These are phyloP conservation scores for Aspergillus sparsus DNA, from an alignment of 495 filamentous ascomycete species.

Conservation along the genomic window DNA sequence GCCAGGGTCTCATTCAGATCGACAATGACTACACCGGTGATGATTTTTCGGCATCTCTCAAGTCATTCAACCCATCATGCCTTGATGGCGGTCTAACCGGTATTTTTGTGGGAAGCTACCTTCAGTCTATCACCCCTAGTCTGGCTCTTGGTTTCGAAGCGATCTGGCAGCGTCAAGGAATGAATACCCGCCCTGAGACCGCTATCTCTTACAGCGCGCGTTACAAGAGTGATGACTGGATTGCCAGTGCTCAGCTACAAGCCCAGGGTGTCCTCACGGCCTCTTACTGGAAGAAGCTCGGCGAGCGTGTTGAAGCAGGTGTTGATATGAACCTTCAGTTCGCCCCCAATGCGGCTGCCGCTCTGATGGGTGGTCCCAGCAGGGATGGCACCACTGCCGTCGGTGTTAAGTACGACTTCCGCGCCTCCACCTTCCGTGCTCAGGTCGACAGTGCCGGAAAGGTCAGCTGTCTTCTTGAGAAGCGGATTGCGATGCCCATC, in stretches of 20 bases:
- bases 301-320: conserved; percentile 95
- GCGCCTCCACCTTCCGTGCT: conserved; percentile 87
- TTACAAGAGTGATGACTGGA: conserved; percentile 89
- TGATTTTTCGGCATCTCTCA: conserved; percentile 89
- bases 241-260: conserved; percentile 82
- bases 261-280: conserved; percentile 80
- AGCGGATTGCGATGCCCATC: conserved; percentile 87
- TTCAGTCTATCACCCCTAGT: conserved; percentile 87
- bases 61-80: conserved; percentile 88
- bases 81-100: conserved; percentile 91
- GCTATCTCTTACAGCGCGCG: conserved; percentile 82
- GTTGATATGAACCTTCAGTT: conserved; percentile 91
- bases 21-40: conserved; percentile 92
- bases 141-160: conserved; percentile 88
- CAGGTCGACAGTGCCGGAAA: conserved; percentile 95
- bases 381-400: conserved; percentile 88
- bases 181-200: conserved; percentile 78
- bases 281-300: conserved; percentile 92
- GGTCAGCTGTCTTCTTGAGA: conserved; percentile 90
- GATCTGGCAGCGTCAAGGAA: conserved; percentile 83
- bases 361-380: conserved; percentile 68
- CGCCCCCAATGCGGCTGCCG: conserved; percentile 58
- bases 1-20: conserved; percentile 76
- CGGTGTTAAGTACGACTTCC: conserved; percentile 98
- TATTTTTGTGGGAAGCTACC: conserved; percentile 91